Percentiles rank a stretch among this genome's conserved stretches.
Conservation (phyloP, 345 rosid species). For the Eucalyptus regnans region DNA sequence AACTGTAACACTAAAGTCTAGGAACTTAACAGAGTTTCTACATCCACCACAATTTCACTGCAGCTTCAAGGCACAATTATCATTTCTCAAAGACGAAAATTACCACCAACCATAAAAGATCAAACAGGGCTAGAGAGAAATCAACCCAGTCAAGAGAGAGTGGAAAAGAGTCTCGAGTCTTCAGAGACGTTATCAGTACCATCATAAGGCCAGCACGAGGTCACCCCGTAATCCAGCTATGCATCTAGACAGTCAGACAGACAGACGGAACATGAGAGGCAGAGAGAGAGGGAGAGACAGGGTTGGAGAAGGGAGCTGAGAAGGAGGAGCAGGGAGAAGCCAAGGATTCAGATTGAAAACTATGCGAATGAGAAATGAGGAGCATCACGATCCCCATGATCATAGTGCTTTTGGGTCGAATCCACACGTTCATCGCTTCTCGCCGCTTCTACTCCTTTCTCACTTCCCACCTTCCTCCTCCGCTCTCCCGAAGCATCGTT, state of each 20-base stretch:
- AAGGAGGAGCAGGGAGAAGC: background rate
- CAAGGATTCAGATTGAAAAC: background rate
- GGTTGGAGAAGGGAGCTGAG: background rate
- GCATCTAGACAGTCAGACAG: no score
- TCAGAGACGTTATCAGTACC: no score
- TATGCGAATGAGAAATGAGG: background rate
- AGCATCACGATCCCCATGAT: background rate
- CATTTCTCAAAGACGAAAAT: no score
- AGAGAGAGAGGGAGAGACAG: background rate
- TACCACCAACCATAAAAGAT: no score
- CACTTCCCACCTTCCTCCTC: background rate
- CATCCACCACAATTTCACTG: no score
- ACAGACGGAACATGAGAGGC: background rate
- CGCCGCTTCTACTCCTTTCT: background rate
- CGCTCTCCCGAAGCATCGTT: background rate
- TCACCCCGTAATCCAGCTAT: no score
- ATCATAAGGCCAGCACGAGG: no score
- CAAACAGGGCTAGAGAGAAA: no score
- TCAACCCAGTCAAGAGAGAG: no score
- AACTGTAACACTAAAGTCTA: accelerated
- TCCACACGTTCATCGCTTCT: background rate
- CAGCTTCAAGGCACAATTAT: no score
- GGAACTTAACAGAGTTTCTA: no score
- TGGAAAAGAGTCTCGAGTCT: no score
- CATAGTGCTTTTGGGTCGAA: background rate